Evolutionary conservation across 306 rosid genomes (phyloP).

Genomic region (Dicorynia guianensis): DNA sequence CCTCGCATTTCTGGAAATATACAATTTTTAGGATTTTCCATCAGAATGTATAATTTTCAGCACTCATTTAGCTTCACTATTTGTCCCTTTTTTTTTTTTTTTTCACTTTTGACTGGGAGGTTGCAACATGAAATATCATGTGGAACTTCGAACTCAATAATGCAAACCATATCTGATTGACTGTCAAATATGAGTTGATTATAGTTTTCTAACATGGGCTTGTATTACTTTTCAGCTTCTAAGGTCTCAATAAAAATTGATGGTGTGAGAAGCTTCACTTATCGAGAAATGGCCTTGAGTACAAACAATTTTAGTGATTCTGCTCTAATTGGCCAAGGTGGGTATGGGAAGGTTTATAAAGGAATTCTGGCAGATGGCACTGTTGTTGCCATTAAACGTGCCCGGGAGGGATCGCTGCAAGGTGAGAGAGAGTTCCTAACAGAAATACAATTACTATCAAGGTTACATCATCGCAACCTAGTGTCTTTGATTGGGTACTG

Average conservation of each 20-base stretch:
- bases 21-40: background rate
- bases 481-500: conserved; percentile 81
- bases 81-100: background rate
- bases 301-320: conserved; percentile 63
- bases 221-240: conserved; percentile 54
- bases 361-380: conserved; percentile 69
- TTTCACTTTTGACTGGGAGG: background rate
- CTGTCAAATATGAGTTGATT: conserved; percentile 7
- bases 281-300: conserved; percentile 65
- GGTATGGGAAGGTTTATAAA: conserved; percentile 84
- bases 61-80: background rate
- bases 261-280: conserved; percentile 65
- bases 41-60: background rate
- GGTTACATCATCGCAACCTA: conserved; percentile 84
- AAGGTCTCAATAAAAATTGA: conserved; percentile 62
- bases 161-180: conserved; percentile 8
- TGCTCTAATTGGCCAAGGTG: conserved; percentile 75
- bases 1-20: background rate
- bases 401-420: conserved; percentile 80
- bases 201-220: conserved; percentile 27
- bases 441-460: conserved; percentile 75
- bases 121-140: background rate
- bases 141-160: background rate
- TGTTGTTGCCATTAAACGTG: conserved; percentile 83
- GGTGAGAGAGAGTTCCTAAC: conserved; percentile 88